A percentile compares a stretch with the other conserved stretches of the same genome.
phyloP scores from a whole-genome alignment of 2,329 filamentous ascomycete species.

The Myriosclerotinia duriaeana region DNA sequence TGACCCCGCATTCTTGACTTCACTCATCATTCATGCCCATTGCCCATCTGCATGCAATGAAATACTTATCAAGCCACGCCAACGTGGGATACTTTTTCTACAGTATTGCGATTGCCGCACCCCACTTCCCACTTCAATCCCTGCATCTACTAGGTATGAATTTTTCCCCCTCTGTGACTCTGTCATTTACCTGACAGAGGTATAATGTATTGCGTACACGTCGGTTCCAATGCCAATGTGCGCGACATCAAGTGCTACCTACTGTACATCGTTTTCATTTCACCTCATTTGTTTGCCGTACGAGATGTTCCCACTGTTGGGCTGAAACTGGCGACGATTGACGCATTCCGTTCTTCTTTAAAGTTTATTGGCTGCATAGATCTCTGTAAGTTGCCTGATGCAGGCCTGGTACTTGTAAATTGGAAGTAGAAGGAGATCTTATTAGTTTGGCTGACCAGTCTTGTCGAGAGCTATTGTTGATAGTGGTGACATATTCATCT shows the following conservation, averaged over 20 bases:
- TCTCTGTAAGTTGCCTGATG: neutral
- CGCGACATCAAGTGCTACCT: neutral
- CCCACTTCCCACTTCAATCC: constrained; percentile 10
- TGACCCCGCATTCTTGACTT: no score
- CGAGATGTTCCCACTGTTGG: neutral
- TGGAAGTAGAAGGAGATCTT: neutral
- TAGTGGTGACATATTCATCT: neutral
- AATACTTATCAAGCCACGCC: no score
- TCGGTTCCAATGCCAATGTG: neutral
- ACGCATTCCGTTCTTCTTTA: neutral
- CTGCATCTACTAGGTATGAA: neutral
- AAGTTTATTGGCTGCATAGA: neutral
- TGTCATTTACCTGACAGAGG: neutral
- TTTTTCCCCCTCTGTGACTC: neutral
- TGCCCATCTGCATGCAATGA: no score
- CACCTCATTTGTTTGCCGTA: neutral
- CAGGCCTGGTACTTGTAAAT: neutral
- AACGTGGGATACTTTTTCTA: neutral
- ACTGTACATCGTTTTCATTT: neutral
- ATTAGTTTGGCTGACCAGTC: neutral
- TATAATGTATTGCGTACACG: neutral
- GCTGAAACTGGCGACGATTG: constrained; percentile 1
- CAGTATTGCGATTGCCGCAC: neutral
- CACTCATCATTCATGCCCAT: no score
- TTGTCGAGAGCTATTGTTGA: neutral